These are phyloP conservation scores for Apiospora saccharicola DNA, from an alignment of 2,329 filamentous ascomycete species.

Conservation along the genomic window DNA sequence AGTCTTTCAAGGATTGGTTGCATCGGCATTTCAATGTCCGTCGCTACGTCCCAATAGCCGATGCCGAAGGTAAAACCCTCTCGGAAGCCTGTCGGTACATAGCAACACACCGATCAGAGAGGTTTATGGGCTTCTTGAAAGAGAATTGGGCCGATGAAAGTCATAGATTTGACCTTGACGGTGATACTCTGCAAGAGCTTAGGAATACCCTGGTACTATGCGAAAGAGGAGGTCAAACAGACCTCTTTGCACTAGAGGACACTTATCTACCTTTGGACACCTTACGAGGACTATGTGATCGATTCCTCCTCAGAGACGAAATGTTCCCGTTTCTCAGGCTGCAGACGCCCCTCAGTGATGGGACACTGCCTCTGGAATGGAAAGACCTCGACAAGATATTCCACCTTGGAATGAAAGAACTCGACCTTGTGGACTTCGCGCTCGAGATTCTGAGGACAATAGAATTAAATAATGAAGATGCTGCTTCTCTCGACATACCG, in stretches of 20 bases:
- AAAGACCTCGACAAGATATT: background rate
- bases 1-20: conserved; percentile 1
- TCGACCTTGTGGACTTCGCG: conserved; percentile 6
- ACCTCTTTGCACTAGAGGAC: background rate
- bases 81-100: background rate
- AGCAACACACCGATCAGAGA: background rate
- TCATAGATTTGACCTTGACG: background rate
- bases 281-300: conserved; percentile 1
- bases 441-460: background rate
- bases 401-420: background rate
- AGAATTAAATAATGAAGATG: background rate
- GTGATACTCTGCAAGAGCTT: background rate
- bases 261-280: background rate
- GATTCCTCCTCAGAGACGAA: background rate
- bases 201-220: background rate
- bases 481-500: background rate
- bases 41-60: conserved; percentile 2
- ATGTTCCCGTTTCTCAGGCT: background rate
- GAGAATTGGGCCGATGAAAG: background rate
- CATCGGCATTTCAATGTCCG: conserved; percentile 9
- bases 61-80: background rate
- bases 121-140: background rate
- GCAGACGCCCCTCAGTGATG: background rate
- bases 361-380: background rate
- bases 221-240: background rate